Evolutionary conservation across 805 yeast species (phyloP), one percentile per base, ranked within the genome.

Genomic region (Starmera dryadoides): DNA sequence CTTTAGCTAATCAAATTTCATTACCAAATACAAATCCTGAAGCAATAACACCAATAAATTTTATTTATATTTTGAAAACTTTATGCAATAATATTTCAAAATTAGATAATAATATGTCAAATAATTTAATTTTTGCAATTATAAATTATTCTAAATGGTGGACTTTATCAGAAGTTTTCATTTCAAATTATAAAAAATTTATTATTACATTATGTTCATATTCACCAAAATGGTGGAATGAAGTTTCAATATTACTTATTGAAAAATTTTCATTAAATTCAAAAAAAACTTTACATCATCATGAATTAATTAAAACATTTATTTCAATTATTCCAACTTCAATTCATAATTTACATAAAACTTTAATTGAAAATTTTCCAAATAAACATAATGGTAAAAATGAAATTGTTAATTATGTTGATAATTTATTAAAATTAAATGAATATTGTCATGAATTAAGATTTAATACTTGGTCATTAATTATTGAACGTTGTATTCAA

Each of bases 151-250:
- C 58, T 46, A 66, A 69, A 41, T 86, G 95, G 93, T 68, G 80
- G 53, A 64, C 60, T 18, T 49, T 70, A 26, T 66, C 71, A 6
- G 48, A 54, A 9, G 45, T 51, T 14, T 74, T 80, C 48, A 60
- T 75, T 20, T 64, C 68, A 36, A 63, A 69, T 35, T 88, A 84
- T 59, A 71, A 81, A 35, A 80, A 77, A 33, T 93, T 93, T 58
- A 63, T 86, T 34, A 71, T 78, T 34, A 85, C 89, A 21, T 69
- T 91, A 38, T 85, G 89, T 30, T 82, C 95, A 4, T 83, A 91
- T 34, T 70, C 81, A 43, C 98, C 98, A 7, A 86, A 80, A 58
- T 91, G 95, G 86, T 79, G 93, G 77, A 73, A 76, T 45, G 94
- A 86, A 42, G 86, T 91, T n/a, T 79, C 85, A 17, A 66, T 70